Base-by-base conservation (phyloP, 2,329 filamentous ascomycete species). In the Aspergillus sp. region DNA sequence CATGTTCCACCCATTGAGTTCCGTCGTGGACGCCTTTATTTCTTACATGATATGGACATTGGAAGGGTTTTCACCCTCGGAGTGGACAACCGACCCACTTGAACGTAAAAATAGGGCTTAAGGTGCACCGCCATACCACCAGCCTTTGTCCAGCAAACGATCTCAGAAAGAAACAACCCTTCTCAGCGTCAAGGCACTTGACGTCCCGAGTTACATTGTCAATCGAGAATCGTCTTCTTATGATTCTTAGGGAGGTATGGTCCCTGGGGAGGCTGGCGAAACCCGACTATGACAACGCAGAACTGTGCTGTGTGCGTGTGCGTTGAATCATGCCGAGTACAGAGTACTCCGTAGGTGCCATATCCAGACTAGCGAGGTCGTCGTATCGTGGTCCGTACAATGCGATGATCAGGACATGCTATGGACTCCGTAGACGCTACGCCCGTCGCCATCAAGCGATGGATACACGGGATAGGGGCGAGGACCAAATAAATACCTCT, bases 81-180 rank as follows among this genome's bases (percentile, higher is more conserved):
- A 16, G 19, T 34, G 17, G 25, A 43, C 17, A n/a, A 10, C 47
- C 47, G 52, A 47, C 52, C 52, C 52, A 54, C 52, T 25, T 13
- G 20, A 17, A 32, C 19, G 38, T 50, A 47, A 54, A 54, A 54
- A 50, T 54, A 54, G 52, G 41, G 29, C 29, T 46, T 21, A 42
- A 29, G 32, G 21, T 47, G 52, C 52, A 54, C 52, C 47, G 52
- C 52, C 52, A 51, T 50, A 43, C n/a, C 29, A 6, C 34, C 34
- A n/a, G 34, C 14, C 34, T 5, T 11, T 3, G 34, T 38, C 5
- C 14, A 23, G 19, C 4, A 13, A 42, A 17, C 14, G 19, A 48
- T n/a, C 40, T 40, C n/a, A n/a, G n/a, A 48, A 52, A 43, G 44
- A 47, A 47, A 52, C 36, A 45, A 42, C 29, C 5, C 16, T 10